Conservation (phyloP, 225 moss, liverwort and hornwort species). For the Sphagnum tenellum region DNA sequence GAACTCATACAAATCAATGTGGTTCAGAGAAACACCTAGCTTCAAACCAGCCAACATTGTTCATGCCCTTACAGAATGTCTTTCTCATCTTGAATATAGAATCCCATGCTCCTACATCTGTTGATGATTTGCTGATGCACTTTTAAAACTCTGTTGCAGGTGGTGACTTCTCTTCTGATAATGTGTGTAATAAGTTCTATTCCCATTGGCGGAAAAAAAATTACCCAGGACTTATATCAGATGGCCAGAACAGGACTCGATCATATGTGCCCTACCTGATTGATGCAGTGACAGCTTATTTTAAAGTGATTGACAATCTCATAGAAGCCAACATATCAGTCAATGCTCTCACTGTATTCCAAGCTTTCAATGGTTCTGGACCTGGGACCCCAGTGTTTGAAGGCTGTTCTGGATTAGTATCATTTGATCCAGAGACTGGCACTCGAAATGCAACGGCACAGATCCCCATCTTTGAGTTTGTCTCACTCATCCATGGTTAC, state of each 20-base stretch:
- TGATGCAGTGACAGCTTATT: conserved; percentile 83
- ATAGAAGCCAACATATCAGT: conserved; percentile 37
- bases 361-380: conserved; percentile 54
- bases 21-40: too few species aligned
- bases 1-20: too few species aligned
- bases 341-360: conserved; percentile 35
- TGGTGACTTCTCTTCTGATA: conserved; percentile 42
- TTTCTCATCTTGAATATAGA: too few species aligned
- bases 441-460: conserved; percentile 52
- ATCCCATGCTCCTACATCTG: too few species aligned
- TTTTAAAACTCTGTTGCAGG: conserved; percentile 24
- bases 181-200: conserved; percentile 61
- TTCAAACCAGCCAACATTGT: too few species aligned
- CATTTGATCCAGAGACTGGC: conserved; percentile 73
- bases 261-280: conserved; percentile 87
- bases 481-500: conserved; percentile 50
- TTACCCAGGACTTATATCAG: conserved; percentile 61
- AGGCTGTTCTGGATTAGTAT: conserved; percentile 69
- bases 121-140: too few species aligned
- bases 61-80: too few species aligned
- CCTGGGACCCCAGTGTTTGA: conserved; percentile 35
- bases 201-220: conserved; percentile 56
- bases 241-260: conserved; percentile 63
- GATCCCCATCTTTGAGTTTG: conserved; percentile 58
- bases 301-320: conserved; percentile 54